phyloP scores from a whole-genome alignment of 441 rosid genomes.

The Adansonia gregorii region DNA sequence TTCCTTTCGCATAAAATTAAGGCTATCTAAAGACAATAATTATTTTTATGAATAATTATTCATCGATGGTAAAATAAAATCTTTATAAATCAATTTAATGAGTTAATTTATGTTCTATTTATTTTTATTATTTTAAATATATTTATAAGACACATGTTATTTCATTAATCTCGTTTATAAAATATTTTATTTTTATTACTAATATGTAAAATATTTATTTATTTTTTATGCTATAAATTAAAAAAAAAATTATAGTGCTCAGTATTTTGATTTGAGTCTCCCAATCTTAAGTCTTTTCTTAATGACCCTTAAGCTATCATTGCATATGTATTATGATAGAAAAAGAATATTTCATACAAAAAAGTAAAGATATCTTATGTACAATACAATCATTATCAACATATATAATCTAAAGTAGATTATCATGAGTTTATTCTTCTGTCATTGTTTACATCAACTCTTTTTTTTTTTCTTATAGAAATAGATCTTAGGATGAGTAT shows the following conservation, averaged over 20 bases:
- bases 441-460: neutral
- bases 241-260: neutral
- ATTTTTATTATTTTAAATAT: too few species aligned
- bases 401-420: neutral
- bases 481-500: neutral
- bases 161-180: too few species aligned
- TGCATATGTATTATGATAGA: neutral
- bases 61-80: too few species aligned
- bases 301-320: conserved; percentile 11
- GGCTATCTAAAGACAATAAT: too few species aligned
- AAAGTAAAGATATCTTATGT: neutral
- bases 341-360: neutral
- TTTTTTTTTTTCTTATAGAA: neutral
- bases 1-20: neutral
- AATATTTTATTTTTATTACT: too few species aligned
- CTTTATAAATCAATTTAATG: too few species aligned
- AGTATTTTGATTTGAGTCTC: neutral
- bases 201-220: too few species aligned
- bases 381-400: neutral
- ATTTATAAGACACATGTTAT: too few species aligned
- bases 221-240: neutral
- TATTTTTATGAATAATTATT: too few species aligned
- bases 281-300: neutral
- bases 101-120: too few species aligned
- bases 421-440: neutral